A percentile compares a stretch with the other conserved stretches of the same genome.
phyloP scores from a whole-genome alignment of 257 asterid species.

The Penstemon davidsonii region DNA sequence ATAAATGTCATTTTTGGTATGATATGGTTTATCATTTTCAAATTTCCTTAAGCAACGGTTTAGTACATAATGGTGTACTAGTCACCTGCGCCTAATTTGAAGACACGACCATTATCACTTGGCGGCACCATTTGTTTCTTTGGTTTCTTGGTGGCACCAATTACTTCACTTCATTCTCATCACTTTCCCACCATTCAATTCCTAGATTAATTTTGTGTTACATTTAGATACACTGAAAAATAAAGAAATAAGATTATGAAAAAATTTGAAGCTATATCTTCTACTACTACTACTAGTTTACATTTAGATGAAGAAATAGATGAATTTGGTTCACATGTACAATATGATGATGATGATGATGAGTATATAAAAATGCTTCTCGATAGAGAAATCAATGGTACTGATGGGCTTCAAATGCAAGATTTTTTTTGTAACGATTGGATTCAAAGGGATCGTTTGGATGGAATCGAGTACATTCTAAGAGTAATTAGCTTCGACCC shows the following conservation, averaged over 20 bases:
- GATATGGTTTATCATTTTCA: neutral
- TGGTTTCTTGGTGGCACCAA: slow-evolving; percentile 50
- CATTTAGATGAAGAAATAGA: slow-evolving; percentile 24
- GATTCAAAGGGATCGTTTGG: slow-evolving; percentile 48
- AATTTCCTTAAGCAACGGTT: neutral
- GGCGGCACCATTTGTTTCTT: slow-evolving; percentile 13
- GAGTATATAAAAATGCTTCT: slow-evolving; percentile 45
- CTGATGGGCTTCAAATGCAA: slow-evolving; percentile 23
- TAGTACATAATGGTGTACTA: slow-evolving; percentile 13
- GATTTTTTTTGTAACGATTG: slow-evolving; percentile 22
- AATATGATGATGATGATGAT: slow-evolving; percentile 28
- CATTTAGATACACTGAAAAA: slow-evolving; percentile 12
- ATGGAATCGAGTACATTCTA: slow-evolving; percentile 53
- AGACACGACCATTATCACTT: slow-evolving; percentile 29
- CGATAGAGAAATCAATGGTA: slow-evolving; percentile 35
- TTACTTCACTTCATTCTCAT: slow-evolving; percentile 29
- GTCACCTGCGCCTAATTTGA: slow-evolving; percentile 32
- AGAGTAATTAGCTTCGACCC: slow-evolving; percentile 31
- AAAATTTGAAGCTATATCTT: slow-evolving; percentile 22
- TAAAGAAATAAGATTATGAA: slow-evolving; percentile 30
- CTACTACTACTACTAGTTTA: slow-evolving; percentile 31
- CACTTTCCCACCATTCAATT: slow-evolving; percentile 21
- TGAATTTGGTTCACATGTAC: neutral
- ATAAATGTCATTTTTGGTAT: neutral
- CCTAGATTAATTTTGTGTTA: slow-evolving; percentile 15